Evolutionary conservation across 108 stramenopile genomes (phyloP).

Genomic region (Phaeodactylum tricornutum): DNA sequence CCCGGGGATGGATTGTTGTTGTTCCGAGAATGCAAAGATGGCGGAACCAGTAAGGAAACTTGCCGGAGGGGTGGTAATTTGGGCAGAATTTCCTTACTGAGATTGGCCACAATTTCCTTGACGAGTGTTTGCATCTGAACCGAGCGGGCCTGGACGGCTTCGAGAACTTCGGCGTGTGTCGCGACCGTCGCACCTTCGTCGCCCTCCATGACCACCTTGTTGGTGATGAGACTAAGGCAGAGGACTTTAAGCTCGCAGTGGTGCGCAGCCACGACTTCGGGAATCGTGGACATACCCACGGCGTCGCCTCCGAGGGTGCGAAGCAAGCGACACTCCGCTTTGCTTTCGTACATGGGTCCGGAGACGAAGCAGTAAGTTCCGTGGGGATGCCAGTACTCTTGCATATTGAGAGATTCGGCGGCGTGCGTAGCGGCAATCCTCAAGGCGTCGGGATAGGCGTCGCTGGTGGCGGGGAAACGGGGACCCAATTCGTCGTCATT

Average conservation of each 20-base stretch:
- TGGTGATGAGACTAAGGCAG: conserved; percentile 80
- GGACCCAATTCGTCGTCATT: conserved; percentile 87
- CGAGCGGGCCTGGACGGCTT: conserved; percentile 57
- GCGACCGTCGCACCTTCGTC: conserved; percentile 45
- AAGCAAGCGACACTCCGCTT: conserved; percentile 71
- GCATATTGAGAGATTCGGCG: conserved; percentile 39
- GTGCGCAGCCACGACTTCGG: conserved; percentile 86
- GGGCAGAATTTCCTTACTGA: conserved; percentile 19
- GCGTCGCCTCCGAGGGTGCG: conserved; percentile 52
- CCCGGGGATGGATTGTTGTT: too few relatives aligned
- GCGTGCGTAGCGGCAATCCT: conserved; percentile 35
- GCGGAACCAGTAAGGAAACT: conserved; percentile 2
- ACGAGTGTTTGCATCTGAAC: conserved; percentile 65
- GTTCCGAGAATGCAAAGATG: too few relatives aligned
- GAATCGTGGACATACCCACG: conserved; percentile 33
- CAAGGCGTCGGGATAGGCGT: conserved; percentile 54
- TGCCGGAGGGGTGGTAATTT: conserved; percentile 23
- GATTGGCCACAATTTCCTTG: conserved; percentile 37
- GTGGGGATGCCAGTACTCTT: conserved; percentile 39
- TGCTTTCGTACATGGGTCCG: conserved; percentile 89
- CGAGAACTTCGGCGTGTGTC: conserved; percentile 85
- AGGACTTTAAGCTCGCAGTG: conserved; percentile 84
- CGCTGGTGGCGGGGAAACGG: conserved; percentile 76
- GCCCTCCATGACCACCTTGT: conserved; percentile 64
- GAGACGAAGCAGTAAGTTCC: conserved; percentile 88